Base-by-base conservation (phyloP, 495 filamentous ascomycete genomes). In the Terfezia boudieri region DNA sequence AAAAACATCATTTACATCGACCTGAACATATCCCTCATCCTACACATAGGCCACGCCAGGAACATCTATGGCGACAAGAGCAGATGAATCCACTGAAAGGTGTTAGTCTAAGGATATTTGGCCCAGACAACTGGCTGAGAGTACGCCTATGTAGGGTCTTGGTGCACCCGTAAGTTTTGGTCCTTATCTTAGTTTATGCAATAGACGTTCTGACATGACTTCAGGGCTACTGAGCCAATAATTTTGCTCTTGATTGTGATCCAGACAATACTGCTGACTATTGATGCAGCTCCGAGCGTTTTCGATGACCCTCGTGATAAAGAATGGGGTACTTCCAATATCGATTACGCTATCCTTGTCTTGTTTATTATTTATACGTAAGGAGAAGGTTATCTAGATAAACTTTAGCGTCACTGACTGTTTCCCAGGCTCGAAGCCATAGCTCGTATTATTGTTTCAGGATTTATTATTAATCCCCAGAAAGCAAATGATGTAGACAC, bases 341-440 rank as follows among this genome's bases (percentile, higher is more conserved):
- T 89, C 53, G 86, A 96, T 64, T 92, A 76, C 69, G 77, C 78
- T 16, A 73, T 96, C 12, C 74, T 95, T 52, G 79, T 66, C 2
- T 78, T 96, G 9, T 99, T 99, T 64, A 69, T 82, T 53, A 78
- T 99, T 56, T 99, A 95, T 64, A 93, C 90, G 7, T 64, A 57
- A 65, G 61, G 32, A 53, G 8, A 7, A 35, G 20, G 22, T 20
- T 12, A 17, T 14, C 17, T 36, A 14, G 17, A 35, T 20, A 46
- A 26, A 17, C 8, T 36, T 17, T 36, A 48, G 8, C 9, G 10
- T 37, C 53, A 59, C 56, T 67, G 51, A 67, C 53, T 2, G 17
- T 36, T 8, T 11, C 6, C 2, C 36, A 65, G 62, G 12, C 65
- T 92, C 16, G 90, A 99, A 64, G 75, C 90, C 32, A 67, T 78